Conservation (phyloP, 2,329 filamentous ascomycete genomes). For the Claviceps citrina region DNA sequence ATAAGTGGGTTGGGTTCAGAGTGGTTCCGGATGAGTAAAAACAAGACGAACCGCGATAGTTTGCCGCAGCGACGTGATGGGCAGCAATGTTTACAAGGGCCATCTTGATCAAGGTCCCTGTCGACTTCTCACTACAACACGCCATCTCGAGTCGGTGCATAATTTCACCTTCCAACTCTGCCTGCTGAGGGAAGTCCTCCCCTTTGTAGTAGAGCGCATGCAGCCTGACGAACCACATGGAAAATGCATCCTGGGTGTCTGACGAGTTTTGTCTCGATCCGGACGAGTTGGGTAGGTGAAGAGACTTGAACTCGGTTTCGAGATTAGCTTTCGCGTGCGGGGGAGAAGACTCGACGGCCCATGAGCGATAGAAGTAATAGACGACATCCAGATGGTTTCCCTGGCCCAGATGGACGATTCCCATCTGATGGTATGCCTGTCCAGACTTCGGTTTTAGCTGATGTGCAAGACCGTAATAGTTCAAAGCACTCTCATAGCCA, state of each 20-base stretch:
- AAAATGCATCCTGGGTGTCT: constrained; percentile 47
- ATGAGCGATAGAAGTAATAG: constrained; percentile 77
- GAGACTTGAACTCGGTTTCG: constrained; percentile 55
- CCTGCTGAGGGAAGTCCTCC: constrained; percentile 55
- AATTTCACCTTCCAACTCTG: constrained; percentile 75
- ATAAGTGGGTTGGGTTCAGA: neutral
- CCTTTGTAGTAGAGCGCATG: constrained; percentile 76
- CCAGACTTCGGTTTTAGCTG: constrained; percentile 66
- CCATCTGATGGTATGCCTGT: constrained; percentile 76
- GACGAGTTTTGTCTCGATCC: constrained; percentile 24
- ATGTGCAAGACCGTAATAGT: constrained; percentile 72
- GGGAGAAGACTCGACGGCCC: constrained; percentile 59
- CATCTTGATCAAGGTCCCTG: constrained; percentile 58
- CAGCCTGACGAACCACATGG: constrained; percentile 70
- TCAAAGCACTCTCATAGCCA: constrained; percentile 64
- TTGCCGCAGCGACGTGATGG: constrained; percentile 47
- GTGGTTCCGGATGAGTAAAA: neutral
- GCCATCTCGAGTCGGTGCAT: constrained; percentile 61
- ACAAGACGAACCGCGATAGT: constrained; percentile 19
- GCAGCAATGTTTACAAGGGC: constrained; percentile 75
- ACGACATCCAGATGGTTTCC: constrained; percentile 69
- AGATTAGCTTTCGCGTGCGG: constrained; percentile 63
- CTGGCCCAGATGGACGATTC: constrained; percentile 66
- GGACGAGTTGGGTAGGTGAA: constrained; percentile 25
- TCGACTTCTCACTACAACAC: constrained; percentile 51